These are phyloP conservation scores for Musa balbisiana DNA, from an alignment of 202 grass and related monocot species.

Conservation along the genomic window DNA sequence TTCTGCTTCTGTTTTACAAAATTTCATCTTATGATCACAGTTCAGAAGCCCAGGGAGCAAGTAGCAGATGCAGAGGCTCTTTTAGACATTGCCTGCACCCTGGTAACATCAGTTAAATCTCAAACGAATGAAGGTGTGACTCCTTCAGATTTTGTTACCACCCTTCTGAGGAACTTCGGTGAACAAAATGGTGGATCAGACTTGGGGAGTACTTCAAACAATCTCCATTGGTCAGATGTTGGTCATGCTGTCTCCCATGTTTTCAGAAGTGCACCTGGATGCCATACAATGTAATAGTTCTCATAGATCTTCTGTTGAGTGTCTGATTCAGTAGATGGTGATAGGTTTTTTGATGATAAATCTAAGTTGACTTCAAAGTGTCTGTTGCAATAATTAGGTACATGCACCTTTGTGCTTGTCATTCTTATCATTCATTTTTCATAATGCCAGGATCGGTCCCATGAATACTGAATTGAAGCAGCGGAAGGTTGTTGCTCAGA, in stretches of 20 bases:
- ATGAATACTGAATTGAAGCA: constrained; percentile 82
- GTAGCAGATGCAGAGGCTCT: constrained; percentile 89
- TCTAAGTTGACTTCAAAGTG: neutral
- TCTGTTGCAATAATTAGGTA: neutral
- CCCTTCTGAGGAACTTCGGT: constrained; percentile 64
- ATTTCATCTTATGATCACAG: constrained; percentile 31
- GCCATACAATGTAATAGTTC: constrained; percentile 67
- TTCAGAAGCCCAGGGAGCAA: constrained; percentile 92
- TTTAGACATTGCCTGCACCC: constrained; percentile 64
- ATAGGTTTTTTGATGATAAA: constrained; percentile 1
- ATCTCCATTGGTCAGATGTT: constrained; percentile 51
- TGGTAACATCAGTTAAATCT: constrained; percentile 76
- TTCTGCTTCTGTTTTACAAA: constrained; percentile 1
- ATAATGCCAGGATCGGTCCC: constrained; percentile 59
- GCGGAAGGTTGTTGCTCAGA: constrained; percentile 36
- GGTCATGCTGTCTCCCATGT: constrained; percentile 49
- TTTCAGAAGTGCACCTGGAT: constrained; percentile 59
- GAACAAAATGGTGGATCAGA: constrained; percentile 34
- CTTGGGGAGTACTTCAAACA: constrained; percentile 26
- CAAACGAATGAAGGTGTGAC: constrained; percentile 79
- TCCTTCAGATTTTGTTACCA: constrained; percentile 74
- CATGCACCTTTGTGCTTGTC: neutral
- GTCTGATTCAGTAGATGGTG: neutral
- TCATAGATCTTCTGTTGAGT: neutral
- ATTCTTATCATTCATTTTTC: constrained; percentile 11